Evolutionary conservation across 768 basidiomycete species (phyloP).

Genomic region (Cystobasidium tubakii): DNA sequence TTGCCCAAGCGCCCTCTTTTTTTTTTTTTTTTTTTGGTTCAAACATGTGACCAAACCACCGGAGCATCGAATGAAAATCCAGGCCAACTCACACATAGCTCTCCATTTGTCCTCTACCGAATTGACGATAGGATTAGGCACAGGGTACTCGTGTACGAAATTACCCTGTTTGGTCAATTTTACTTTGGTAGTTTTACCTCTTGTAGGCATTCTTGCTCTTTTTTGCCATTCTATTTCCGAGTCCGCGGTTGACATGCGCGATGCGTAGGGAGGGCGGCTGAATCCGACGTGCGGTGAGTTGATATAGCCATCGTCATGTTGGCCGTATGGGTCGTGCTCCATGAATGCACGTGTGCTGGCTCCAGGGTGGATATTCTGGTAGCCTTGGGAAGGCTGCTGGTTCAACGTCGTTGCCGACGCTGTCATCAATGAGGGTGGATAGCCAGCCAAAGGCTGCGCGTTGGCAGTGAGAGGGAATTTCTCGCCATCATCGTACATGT

Average conservation of each 20-base stretch:
- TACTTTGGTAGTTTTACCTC: constrained; percentile 66
- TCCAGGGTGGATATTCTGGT: constrained; percentile 1
- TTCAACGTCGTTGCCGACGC: background rate
- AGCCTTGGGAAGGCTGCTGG: background rate
- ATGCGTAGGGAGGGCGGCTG: background rate
- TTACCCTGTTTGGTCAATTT: constrained; percentile 61
- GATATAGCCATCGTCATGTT: background rate
- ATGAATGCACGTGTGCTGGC: constrained; percentile 7
- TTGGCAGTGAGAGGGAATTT: constrained; percentile 16
- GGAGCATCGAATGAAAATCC: too few species aligned
- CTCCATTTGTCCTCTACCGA: constrained; percentile 25
- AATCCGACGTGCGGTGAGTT: constrained; percentile 11
- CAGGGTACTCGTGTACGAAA: constrained; percentile 44
- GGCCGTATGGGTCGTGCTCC: constrained; percentile 10
- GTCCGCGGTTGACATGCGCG: constrained; percentile 15
- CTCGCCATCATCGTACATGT: constrained; percentile 33
- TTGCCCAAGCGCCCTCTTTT: too few species aligned
- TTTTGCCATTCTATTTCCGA: constrained; percentile 30
- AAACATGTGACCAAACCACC: too few species aligned
- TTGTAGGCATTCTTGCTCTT: constrained; percentile 34
- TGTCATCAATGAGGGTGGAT: background rate
- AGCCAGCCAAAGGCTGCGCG: constrained; percentile 5
- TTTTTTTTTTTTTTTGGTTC: too few species aligned
- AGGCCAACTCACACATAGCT: constrained; percentile 27
- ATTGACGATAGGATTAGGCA: constrained; percentile 42